phyloP scores from a whole-genome alignment of 1,284 basidiomycete species.

The Irpex rosettiformis region DNA sequence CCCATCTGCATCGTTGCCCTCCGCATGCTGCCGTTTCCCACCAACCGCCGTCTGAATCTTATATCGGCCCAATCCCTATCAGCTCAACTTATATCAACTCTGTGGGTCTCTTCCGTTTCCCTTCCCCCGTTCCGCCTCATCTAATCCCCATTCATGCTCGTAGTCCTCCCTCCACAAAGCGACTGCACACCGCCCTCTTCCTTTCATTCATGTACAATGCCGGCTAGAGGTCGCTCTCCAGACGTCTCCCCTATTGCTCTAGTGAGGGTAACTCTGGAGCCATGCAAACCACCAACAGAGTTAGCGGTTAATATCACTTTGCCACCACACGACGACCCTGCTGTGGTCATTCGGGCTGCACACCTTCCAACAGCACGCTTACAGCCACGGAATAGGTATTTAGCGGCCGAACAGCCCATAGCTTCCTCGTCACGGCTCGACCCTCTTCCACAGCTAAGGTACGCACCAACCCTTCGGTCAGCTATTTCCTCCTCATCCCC shows the following conservation, averaged over 20 bases:
- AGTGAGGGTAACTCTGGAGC: constrained; percentile 10
- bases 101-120: constrained; percentile 7
- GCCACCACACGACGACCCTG: constrained; percentile 11
- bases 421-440: constrained; percentile 23
- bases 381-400: constrained; percentile 12
- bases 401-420: constrained; percentile 16
- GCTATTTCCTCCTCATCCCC: not conserved
- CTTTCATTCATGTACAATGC: constrained; percentile 20
- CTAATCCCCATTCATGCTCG: constrained; percentile 13
- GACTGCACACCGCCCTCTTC: constrained; percentile 14
- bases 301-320: constrained; percentile 9
- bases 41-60: not conserved
- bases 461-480: not conserved
- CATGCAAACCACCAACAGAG: constrained; percentile 9
- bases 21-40: constrained; percentile 3
- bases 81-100: constrained; percentile 4
- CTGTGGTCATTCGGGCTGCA: constrained; percentile 9
- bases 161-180: constrained; percentile 10
- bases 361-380: constrained; percentile 2
- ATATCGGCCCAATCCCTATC: not conserved
- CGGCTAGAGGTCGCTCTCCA: constrained; percentile 27
- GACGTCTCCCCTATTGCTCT: constrained; percentile 26
- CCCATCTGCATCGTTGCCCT: not conserved
- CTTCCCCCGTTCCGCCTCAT: constrained; percentile 15
- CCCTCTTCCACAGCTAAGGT: constrained; percentile 16